Conservation (phyloP, 2,329 filamentous ascomycete genomes). For the Fusarium sp. region DNA sequence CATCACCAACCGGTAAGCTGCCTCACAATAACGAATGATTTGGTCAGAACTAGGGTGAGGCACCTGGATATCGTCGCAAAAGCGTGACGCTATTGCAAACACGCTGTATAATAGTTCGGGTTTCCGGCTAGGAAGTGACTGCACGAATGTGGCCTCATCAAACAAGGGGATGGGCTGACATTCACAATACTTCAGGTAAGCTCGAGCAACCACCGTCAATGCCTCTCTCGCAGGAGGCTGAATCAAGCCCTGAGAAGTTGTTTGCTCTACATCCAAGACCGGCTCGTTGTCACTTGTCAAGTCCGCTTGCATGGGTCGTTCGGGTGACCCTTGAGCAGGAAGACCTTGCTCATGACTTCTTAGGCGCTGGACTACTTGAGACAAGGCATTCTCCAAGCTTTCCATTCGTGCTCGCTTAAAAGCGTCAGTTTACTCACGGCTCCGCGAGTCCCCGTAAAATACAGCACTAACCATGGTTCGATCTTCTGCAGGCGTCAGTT, state of each 20-base stretch:
- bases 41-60: not conserved
- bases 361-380: not conserved
- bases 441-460: not conserved
- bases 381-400: not conserved
- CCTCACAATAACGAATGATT: not conserved
- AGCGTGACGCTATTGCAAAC: not conserved
- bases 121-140: not conserved
- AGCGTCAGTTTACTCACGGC: not conserved
- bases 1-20: not conserved
- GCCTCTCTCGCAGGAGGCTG: not conserved
- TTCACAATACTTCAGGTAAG: conserved; percentile 12
- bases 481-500: not conserved
- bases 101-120: not conserved
- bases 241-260: too few relatives aligned
- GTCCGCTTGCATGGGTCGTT: not conserved
- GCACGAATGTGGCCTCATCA: not conserved
- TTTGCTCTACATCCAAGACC: too few relatives aligned
- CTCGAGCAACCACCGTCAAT: not conserved
- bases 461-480: not conserved
- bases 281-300: not conserved
- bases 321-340: not conserved
- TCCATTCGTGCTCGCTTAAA: not conserved
- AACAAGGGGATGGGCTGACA: conserved; percentile 17
- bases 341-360: not conserved
- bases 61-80: not conserved